Conservation (phyloP, 768 basidiomycete species). For the Phylloporus sp. region DNA sequence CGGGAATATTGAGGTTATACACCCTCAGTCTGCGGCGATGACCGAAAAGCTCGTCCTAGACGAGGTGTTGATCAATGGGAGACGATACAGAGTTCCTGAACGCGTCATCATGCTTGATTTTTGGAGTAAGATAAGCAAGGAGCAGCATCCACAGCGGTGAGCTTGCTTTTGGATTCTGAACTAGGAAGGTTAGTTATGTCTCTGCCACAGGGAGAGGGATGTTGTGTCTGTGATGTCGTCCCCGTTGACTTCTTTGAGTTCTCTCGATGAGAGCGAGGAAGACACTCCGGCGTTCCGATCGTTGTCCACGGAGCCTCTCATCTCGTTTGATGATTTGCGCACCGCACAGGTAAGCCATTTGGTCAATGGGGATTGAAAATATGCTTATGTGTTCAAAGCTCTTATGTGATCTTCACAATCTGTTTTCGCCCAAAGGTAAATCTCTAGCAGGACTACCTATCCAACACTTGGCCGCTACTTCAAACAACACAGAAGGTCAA, state of each 20-base stretch:
- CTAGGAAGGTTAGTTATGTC: neutral
- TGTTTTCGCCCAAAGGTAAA: slow-evolving; percentile 13
- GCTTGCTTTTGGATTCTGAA: slow-evolving; percentile 14
- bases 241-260: slow-evolving; percentile 69
- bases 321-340: slow-evolving; percentile 46
- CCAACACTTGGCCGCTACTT: neutral
- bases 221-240: slow-evolving; percentile 57
- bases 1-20: slow-evolving; percentile 85
- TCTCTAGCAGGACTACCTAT: neutral
- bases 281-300: slow-evolving; percentile 21
- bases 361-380: neutral
- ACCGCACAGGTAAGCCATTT: slow-evolving; percentile 50
- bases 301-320: slow-evolving; percentile 20
- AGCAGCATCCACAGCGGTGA: slow-evolving; percentile 39
- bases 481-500: neutral
- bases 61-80: slow-evolving; percentile 82
- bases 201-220: slow-evolving; percentile 17
- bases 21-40: slow-evolving; percentile 50
- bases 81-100: slow-evolving; percentile 91
- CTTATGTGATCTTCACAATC: slow-evolving; percentile 35
- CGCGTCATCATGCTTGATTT: slow-evolving; percentile 90
- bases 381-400: slow-evolving; percentile 31
- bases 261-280: slow-evolving; percentile 55
- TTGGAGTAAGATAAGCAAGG: slow-evolving; percentile 74
- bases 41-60: slow-evolving; percentile 57